phyloP scores from a whole-genome alignment of 352 stramenopile genomes.

The Phytopythium sindhum region DNA sequence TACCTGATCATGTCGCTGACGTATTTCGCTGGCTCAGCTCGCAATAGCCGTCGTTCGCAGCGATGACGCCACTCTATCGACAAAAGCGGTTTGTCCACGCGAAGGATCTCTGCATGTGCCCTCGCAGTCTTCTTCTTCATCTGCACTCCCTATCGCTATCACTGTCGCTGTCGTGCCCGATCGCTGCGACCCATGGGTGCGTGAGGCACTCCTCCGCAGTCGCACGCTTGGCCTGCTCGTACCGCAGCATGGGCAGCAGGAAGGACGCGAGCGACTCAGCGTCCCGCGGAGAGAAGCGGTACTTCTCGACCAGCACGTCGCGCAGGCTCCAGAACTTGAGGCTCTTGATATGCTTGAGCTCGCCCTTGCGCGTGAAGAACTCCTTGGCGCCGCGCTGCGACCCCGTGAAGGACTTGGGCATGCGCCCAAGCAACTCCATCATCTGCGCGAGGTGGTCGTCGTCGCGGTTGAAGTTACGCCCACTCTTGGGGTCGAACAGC shows the following conservation, averaged over 20 bases:
- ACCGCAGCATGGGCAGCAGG: slow-evolving; percentile 92
- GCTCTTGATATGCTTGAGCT: slow-evolving; percentile 97
- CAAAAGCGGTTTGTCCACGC: neutral
- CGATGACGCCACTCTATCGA: neutral
- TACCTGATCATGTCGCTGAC: slow-evolving; percentile 1
- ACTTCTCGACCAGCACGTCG: slow-evolving; percentile 96
- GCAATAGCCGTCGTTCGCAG: neutral
- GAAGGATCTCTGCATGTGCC: neutral
- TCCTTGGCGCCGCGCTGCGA: slow-evolving; percentile 85
- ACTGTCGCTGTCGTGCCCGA: slow-evolving; percentile 8
- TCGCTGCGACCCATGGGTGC: slow-evolving; percentile 90
- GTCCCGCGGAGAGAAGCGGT: slow-evolving; percentile 88
- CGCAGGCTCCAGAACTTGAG: slow-evolving; percentile 98
- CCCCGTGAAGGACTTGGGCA: slow-evolving; percentile 92
- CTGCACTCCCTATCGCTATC: slow-evolving; percentile 9
- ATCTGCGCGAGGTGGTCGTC: slow-evolving; percentile 99
- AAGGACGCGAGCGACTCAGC: slow-evolving; percentile 92
- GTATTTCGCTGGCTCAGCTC: neutral
- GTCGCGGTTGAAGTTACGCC: slow-evolving; percentile 82
- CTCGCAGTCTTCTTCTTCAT: neutral
- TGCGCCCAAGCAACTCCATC: slow-evolving; percentile 97
- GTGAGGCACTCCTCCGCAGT: slow-evolving; percentile 93
- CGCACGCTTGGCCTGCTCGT: slow-evolving; percentile 80
- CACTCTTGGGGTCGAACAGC: slow-evolving; percentile 97
- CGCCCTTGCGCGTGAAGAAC: slow-evolving; percentile 97